Base-by-base conservation (phyloP, 108 stramenopile species). In the Nitzschia putrida region DNA sequence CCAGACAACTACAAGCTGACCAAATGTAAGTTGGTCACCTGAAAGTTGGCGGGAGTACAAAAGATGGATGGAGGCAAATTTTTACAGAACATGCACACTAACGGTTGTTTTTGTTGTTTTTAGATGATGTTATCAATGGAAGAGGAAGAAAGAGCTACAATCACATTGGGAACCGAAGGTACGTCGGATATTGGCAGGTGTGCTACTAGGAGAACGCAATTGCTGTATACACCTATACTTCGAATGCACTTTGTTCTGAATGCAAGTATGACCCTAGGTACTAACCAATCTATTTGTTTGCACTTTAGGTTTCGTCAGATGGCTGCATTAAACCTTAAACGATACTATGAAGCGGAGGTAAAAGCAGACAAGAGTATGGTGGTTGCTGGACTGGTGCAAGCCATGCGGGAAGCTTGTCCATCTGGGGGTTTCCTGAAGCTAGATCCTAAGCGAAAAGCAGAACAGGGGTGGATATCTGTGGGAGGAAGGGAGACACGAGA, bases 81-180 rank as follows among this genome's bases (percentile, higher is more conserved):
- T 13, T 21, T 4, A 21, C 20, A 24, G 49, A 50, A 50, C 16
- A 20, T 45, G 5, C 18, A 50, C 20, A 50, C 18, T 16, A 20
- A 50, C 49, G 1, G 1, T 50, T 5, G 13, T 21, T 56, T 24
- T 26, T 8, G 21, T 8, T 56, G 3, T 14, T 49, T 16, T 16
- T 22, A 66, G 65, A 53, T 38, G 65, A 66, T 53, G 65, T 66
- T 51, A 66, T 66, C 18, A 66, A 66, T 39, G 65, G 65, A 2
- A 24, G 65, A 16, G 65, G 65, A 8, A 18, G 51, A 52, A 66
- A 66, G 37, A 53, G 65, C 23, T 66, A 53, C 52, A 53, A 53
- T 53, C 65, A 66, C 52, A n/a, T 66, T 6, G 65, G 52, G 21
- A 66, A 66, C 37, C 50, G 65, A 14, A 66, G 65, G 65, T 66